A percentile compares a stretch with the other conserved stretches of the same genome.
Evolutionary conservation across 192 early-diverging fungal species (phyloP).

Genomic region (Chytriomyces confervae): DNA sequence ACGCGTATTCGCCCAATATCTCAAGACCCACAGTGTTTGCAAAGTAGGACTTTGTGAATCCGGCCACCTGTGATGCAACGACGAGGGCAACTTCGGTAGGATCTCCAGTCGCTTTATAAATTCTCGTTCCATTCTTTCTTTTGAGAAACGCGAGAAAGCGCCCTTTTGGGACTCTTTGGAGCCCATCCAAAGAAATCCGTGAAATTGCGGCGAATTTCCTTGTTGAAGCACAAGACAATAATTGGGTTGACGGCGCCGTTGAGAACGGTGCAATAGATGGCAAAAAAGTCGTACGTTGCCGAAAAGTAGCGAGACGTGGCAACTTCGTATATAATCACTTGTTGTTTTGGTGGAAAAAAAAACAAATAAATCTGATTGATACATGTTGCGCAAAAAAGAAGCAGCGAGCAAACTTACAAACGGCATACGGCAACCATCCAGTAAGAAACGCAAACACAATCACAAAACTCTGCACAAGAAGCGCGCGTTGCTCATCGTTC

Average conservation of each 20-base stretch:
- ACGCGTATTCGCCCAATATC: conserved; percentile 83
- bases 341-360: too few species aligned
- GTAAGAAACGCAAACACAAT: not conserved
- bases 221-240: not conserved
- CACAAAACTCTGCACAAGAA: not conserved
- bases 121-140: too few species aligned
- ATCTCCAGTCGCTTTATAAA: conserved; percentile 65
- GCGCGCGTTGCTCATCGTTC: not conserved
- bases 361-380: too few species aligned
- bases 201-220: not conserved
- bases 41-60: conserved; percentile 71
- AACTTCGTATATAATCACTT: not conserved
- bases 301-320: not conserved
- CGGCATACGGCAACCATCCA: not conserved
- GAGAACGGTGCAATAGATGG: not conserved
- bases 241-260: not conserved
- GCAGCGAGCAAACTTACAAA: not conserved
- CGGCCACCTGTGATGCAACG: conserved; percentile 83
- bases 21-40: conserved; percentile 59
- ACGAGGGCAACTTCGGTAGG: conserved; percentile 95
- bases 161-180: too few species aligned
- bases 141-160: too few species aligned
- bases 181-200: not conserved
- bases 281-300: not conserved
- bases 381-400: not conserved